Conservation (phyloP, 2,329 filamentous ascomycete genomes). For the Alternaria tenuissima region DNA sequence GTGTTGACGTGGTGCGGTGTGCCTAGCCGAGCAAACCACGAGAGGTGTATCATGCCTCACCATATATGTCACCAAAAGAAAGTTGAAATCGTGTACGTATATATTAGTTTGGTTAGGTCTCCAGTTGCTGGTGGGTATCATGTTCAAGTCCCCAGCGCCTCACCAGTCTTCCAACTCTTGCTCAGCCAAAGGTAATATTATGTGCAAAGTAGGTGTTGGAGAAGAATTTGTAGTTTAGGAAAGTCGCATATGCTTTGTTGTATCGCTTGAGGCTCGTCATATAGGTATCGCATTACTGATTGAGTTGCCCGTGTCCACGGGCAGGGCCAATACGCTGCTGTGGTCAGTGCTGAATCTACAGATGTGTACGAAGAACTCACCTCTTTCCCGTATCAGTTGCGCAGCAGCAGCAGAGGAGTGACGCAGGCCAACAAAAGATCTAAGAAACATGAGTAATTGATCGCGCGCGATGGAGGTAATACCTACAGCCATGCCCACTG, state of each 20-base stretch:
- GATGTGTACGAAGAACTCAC: slow-evolving; percentile 47
- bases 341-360: slow-evolving; percentile 24
- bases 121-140: slow-evolving; percentile 7
- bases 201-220: neutral
- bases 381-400: slow-evolving; percentile 62
- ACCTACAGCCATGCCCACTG: slow-evolving; percentile 60
- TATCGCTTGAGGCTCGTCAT: slow-evolving; percentile 39
- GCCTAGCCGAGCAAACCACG: neutral
- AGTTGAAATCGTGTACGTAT: neutral
- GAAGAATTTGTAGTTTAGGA: neutral
- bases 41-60: neutral
- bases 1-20: slow-evolving; percentile 7
- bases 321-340: slow-evolving; percentile 59
- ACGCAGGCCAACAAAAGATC: slow-evolving; percentile 64
- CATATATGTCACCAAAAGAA: neutral
- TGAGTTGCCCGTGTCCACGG: slow-evolving; percentile 61
- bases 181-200: neutral
- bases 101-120: neutral
- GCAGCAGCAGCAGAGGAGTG: slow-evolving; percentile 65
- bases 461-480: slow-evolving; percentile 11
- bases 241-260: neutral
- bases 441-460: slow-evolving; percentile 32
- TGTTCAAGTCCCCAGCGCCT: slow-evolving; percentile 2
- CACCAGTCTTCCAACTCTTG: slow-evolving; percentile 2
- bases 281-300: slow-evolving; percentile 59